Evolutionary conservation across 257 asterid species (phyloP), one percentile per base, ranked within the genome.

Genomic region (Solanum appendiculatum): DNA sequence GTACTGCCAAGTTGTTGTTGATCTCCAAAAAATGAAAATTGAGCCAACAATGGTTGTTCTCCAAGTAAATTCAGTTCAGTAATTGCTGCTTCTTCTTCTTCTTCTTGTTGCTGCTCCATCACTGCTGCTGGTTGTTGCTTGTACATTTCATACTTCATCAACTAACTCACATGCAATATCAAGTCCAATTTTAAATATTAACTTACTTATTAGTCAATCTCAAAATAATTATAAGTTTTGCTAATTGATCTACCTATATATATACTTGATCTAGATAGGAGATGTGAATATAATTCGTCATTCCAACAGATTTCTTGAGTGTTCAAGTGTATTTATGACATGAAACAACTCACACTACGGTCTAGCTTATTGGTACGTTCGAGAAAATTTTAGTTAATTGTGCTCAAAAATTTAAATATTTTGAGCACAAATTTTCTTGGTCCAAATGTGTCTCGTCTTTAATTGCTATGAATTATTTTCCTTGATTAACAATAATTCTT

Each of bases 11-110:
- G 90, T 46, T 88, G 87, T 68, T 93, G 94, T 6, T 73, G 44
- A 15, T 90, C 96, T 85, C 94, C 97, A n/a, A 88, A 90, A 48
- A 95, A 92, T 20, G 93, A 90, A 85, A 95, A 92, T 82, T 94
- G 96, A 68, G 92, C 92, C 87, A 92, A 15, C 81, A 95, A 75
- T 10, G 92, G 91, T 86, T 94, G 94, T 31, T 92, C 90, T 81
- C 92, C 96, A 18, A 90, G 85, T 20, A 94, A 81, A 86, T 87
- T 94, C 81, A 92, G 86, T 58, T 94, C 97, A 8, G 94, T 93
- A 94, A 93, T 89, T 15, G 91, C 90, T 18, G 87, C 90, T 15
- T 78, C 85, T 23, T 91, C 91, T 21, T 92, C 20, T 37, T 73
- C 3, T 34, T 73, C 0, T 40, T 25, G 86, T 20, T 91, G 86